Percentiles rank a stretch among this genome's conserved stretches.
Evolutionary conservation across 176 grass and related monocot species (phyloP).

Genomic region (Tuctoria greenei): DNA sequence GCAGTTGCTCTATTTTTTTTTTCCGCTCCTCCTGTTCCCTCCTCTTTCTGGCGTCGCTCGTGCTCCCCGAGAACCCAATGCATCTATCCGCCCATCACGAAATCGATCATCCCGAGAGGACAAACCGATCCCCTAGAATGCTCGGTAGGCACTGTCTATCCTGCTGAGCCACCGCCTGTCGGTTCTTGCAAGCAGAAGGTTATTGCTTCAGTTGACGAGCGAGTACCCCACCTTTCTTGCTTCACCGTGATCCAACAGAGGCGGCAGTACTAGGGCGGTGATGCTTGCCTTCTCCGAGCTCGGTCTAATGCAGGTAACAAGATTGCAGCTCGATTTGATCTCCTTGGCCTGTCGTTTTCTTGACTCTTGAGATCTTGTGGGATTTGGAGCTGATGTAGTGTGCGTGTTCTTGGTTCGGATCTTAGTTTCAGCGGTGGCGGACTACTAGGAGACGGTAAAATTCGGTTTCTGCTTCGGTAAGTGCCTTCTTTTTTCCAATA

Average conservation of each 20-base stretch:
- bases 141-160: not conserved
- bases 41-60: constrained; percentile 23
- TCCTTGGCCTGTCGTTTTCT: constrained; percentile 20
- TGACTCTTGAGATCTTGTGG: constrained; percentile 28
- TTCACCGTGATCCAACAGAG: not conserved
- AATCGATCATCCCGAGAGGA: constrained; percentile 19
- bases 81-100: constrained; percentile 25
- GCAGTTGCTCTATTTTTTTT: not conserved
- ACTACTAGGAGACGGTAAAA: constrained; percentile 32
- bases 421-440: constrained; percentile 22
- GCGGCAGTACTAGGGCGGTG: not conserved
- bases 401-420: constrained; percentile 25
- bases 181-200: not conserved
- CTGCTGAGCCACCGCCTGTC: not conserved
- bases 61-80: constrained; percentile 10
- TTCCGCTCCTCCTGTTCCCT: constrained; percentile 1
- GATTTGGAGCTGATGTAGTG: constrained; percentile 20
- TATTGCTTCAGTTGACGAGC: not conserved
- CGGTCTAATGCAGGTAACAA: constrained; percentile 12
- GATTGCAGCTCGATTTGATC: not conserved
- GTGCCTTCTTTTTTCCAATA: not conserved
- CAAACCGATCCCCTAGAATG: constrained; percentile 3
- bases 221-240: constrained; percentile 12
- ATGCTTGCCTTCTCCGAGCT: not conserved
- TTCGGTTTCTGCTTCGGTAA: constrained; percentile 17